Evolutionary conservation across 805 yeast genomes (phyloP), one percentile per base, ranked within the genome.

Genomic region (Candida maesae): DNA sequence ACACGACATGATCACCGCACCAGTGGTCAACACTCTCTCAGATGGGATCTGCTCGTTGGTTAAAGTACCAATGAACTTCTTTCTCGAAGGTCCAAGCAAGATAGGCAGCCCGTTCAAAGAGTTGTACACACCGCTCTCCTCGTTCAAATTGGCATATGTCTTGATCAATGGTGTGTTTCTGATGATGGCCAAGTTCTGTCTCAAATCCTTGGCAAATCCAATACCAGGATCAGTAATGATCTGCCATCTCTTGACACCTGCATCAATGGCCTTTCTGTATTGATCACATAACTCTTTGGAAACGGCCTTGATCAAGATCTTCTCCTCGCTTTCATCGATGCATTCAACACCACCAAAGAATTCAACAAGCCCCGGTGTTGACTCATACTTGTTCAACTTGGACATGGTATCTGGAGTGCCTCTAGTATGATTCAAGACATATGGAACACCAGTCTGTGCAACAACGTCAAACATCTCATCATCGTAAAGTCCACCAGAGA

Each of bases 181-280:
- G 21, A 93, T 70, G 1, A 88, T 52, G 17, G 71, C 71, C 24
- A 90, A 50, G 59, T 90, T 91, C 55, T 90, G 95, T 7, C 58
- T 50, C n/a, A 73, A 52, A 39, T 71, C 73, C 60, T 93, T 93
- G n/a, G 98, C 97, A 63, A 93, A 93, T 2, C 99, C 99, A 31
- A 93, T 64, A 2, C 99, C 99, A 1, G 99, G 99, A 59, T 93
- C 99, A 4, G 89, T 55, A 14, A 93, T 78, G 3, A 93, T 67
- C 63, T 93, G 98, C 96, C 96, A 93, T 61, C 91, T 79, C 44
- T 72, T 69, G 2, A 91, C 78, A 5, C 96, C 96, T 0, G 60
- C 65, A 1, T 51, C 53, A 33, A 75, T 63, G 11, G 95, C 95
- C 40, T 65, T 69, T 0, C 60, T 50, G 21, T 88, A 70, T 41